Percentiles rank a stretch among this genome's conserved stretches.
phyloP scores from a whole-genome alignment of 495 filamentous ascomycete species.

The Penicilliopsis zonata region DNA sequence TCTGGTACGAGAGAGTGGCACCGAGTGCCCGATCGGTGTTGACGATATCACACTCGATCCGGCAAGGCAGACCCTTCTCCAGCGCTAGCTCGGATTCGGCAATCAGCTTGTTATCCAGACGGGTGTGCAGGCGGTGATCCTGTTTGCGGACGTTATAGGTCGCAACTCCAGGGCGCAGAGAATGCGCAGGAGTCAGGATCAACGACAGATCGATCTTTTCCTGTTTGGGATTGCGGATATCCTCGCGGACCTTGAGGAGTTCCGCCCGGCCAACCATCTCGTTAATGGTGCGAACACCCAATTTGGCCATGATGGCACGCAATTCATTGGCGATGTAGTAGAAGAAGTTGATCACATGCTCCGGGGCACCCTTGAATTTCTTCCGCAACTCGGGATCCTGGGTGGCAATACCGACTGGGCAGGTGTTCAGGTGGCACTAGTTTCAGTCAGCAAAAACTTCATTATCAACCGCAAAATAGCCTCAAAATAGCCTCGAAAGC shows the following conservation, averaged over 20 bases:
- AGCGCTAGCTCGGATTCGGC: slow-evolving; percentile 93
- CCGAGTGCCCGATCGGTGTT: slow-evolving; percentile 96
- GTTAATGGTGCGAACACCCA: slow-evolving; percentile 91
- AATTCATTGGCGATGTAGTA: slow-evolving; percentile 98
- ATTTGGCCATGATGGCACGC: slow-evolving; percentile 93
- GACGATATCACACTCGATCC: slow-evolving; percentile 95
- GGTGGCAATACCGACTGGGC: slow-evolving; percentile 93
- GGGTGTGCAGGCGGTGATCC: slow-evolving; percentile 85
- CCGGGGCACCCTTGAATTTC: slow-evolving; percentile 84
- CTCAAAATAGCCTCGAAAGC: slow-evolving; percentile 13
- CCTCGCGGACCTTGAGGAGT: slow-evolving; percentile 75
- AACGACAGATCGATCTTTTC: slow-evolving; percentile 89
- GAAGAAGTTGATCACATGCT: slow-evolving; percentile 99
- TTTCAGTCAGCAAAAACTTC: slow-evolving; percentile 1
- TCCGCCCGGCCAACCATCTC: slow-evolving; percentile 98
- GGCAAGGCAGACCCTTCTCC: slow-evolving; percentile 87
- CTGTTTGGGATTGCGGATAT: slow-evolving; percentile 80
- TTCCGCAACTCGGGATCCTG: slow-evolving; percentile 90
- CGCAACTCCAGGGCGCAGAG: slow-evolving; percentile 88
- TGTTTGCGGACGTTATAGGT: slow-evolving; percentile 99
- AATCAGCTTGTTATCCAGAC: slow-evolving; percentile 97
- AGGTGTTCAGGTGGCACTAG: slow-evolving; percentile 61
- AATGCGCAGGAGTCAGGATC: slow-evolving; percentile 93
- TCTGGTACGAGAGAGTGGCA: slow-evolving; percentile 91
- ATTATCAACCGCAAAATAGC: neutral